These are phyloP conservation scores for Litsea cubeba DNA, from an alignment of 164 flowering plant genomes.

Conservation along the genomic window DNA sequence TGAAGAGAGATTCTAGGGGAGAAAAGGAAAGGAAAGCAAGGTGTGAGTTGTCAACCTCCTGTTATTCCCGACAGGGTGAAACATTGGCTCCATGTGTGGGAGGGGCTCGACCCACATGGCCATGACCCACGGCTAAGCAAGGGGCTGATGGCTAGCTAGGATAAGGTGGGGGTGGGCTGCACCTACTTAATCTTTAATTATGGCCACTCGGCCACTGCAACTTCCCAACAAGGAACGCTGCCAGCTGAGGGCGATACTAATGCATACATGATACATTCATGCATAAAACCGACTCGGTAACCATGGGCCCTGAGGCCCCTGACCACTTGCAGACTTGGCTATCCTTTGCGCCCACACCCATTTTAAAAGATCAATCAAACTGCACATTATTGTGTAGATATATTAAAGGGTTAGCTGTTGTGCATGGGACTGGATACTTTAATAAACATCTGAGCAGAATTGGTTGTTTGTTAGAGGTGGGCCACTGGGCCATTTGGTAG, in stretches of 20 bases:
- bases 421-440: too few relatives aligned
- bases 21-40: slow-evolving; percentile 6
- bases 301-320: too few relatives aligned
- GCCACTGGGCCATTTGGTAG: neutral
- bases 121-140: neutral
- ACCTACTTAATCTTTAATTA: neutral
- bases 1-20: neutral
- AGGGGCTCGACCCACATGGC: slow-evolving; percentile 1
- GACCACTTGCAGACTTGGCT: too few relatives aligned
- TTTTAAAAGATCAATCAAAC: too few relatives aligned
- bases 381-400: too few relatives aligned
- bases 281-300: too few relatives aligned
- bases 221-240: slow-evolving; percentile 25
- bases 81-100: neutral
- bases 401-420: too few relatives aligned
- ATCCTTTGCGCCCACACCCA: too few relatives aligned
- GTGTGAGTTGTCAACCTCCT: neutral
- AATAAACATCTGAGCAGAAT: too few relatives aligned
- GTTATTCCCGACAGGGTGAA: slow-evolving; percentile 2
- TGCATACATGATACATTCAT: too few relatives aligned
- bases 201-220: slow-evolving; percentile 11
- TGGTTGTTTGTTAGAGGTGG: neutral
- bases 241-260: neutral
- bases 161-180: neutral
- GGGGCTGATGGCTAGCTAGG: slow-evolving; percentile 2